Percentiles rank a stretch among this genome's conserved stretches.
Evolutionary conservation across 2,329 filamentous ascomycete species (phyloP).

Genomic region (Trichophyton simii): DNA sequence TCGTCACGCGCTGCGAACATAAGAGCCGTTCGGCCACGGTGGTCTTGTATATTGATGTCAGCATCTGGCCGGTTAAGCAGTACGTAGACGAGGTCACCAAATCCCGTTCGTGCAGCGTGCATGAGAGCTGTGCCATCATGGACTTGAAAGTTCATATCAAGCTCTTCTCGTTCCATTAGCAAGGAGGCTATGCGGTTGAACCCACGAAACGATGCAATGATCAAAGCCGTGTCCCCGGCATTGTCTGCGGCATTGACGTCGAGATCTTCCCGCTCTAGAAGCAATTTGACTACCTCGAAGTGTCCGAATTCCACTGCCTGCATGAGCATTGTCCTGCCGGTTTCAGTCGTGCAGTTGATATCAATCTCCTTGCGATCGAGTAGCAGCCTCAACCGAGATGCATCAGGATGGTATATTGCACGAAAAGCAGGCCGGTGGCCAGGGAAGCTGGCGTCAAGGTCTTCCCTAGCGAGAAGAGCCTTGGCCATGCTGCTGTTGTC

Average conservation of each 20-base stretch:
- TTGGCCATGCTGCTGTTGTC: neutral
- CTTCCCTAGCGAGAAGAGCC: neutral
- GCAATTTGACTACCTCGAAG: conserved; percentile 21
- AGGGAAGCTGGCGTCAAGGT: neutral
- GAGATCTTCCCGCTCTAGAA: conserved; percentile 11
- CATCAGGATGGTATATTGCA: neutral
- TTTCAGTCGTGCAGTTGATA: neutral
- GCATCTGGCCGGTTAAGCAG: conserved; percentile 11
- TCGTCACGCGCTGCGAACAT: neutral
- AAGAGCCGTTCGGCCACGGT: neutral
- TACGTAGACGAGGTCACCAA: conserved; percentile 23
- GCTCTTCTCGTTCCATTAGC: conserved; percentile 11
- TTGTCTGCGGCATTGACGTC: conserved; percentile 1
- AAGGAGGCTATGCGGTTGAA: conserved; percentile 24
- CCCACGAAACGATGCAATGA: conserved; percentile 12
- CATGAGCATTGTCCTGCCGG: neutral
- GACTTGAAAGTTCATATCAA: neutral
- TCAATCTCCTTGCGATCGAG: neutral
- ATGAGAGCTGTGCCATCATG: neutral
- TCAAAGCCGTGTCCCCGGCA: neutral
- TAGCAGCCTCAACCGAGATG: neutral
- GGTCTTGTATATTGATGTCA: conserved; percentile 2
- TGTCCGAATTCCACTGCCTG: conserved; percentile 17
- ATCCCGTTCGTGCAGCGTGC: conserved; percentile 14
- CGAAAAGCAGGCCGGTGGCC: neutral